phyloP scores from a whole-genome alignment of 2,329 filamentous ascomycete species.

The Diaporthe velutina region DNA sequence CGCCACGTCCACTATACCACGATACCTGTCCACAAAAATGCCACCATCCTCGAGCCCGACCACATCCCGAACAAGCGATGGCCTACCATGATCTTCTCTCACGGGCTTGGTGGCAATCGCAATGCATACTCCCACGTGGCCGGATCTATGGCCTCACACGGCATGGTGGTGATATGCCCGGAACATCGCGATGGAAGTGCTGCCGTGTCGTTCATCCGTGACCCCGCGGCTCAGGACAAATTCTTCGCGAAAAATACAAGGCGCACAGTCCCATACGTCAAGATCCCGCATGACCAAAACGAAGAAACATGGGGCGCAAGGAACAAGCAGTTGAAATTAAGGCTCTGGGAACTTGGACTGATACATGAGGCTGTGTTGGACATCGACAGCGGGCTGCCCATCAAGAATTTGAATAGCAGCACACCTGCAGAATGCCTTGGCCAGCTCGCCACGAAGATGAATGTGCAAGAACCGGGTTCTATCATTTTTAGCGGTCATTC shows the following conservation, averaged over 20 bases:
- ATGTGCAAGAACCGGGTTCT: conserved; percentile 78
- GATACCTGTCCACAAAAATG: conserved; percentile 80
- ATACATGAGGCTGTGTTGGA: conserved; percentile 76
- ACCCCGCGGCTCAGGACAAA: conserved; percentile 62
- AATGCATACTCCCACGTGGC: conserved; percentile 89
- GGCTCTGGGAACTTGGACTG: conserved; percentile 83
- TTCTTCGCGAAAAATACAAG: conserved; percentile 51
- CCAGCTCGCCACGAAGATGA: conserved; percentile 72
- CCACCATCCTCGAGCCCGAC: conserved; percentile 67
- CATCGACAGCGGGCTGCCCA: conserved; percentile 68
- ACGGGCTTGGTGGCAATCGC: conserved; percentile 83
- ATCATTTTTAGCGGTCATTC: conserved; percentile 85
- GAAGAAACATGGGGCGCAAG: conserved; percentile 76
- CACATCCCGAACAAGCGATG: conserved; percentile 67
- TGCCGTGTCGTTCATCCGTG: conserved; percentile 79
- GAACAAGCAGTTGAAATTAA: conserved; percentile 79
- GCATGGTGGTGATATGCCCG: conserved; percentile 82
- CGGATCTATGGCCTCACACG: conserved; percentile 83
- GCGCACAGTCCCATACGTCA: conserved; percentile 60
- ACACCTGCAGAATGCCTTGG: conserved; percentile 63
- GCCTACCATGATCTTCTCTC: conserved; percentile 89
- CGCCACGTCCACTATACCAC: conserved; percentile 80
- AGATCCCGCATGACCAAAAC: conserved; percentile 72
- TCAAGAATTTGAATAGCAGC: conserved; percentile 66
- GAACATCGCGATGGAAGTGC: conserved; percentile 88